Conservation (phyloP, 2,329 filamentous ascomycete species). For the Thermoascus crustaceus region DNA sequence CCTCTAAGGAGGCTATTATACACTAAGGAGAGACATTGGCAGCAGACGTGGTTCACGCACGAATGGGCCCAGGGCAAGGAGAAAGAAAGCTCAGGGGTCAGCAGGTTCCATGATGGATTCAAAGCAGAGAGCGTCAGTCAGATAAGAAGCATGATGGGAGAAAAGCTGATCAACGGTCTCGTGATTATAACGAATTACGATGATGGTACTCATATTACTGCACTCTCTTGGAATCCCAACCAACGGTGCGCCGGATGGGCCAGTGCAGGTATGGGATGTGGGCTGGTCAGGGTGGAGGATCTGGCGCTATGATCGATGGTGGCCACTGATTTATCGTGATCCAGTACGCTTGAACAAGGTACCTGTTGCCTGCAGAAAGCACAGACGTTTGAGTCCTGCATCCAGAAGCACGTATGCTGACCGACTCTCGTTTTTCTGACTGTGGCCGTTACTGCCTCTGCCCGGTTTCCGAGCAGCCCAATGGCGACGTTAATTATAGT, state of each 20-base stretch:
- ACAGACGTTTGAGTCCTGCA: too few species aligned
- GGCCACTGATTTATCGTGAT: background rate
- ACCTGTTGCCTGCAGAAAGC: too few species aligned
- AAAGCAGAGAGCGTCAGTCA: slow-evolving; percentile 30
- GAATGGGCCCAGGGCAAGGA: slow-evolving; percentile 41
- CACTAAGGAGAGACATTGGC: slow-evolving; percentile 43
- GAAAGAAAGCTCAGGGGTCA: slow-evolving; percentile 23
- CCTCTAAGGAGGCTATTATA: slow-evolving; percentile 44
- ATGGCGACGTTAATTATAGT: too few species aligned
- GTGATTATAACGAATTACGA: slow-evolving; percentile 47
- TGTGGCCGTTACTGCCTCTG: too few species aligned
- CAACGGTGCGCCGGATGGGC: slow-evolving; percentile 58
- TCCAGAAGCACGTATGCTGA: too few species aligned
- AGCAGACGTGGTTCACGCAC: slow-evolving; percentile 51
- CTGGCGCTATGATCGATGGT: slow-evolving; percentile 38
- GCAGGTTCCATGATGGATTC: slow-evolving; percentile 39
- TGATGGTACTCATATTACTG: slow-evolving; percentile 54
- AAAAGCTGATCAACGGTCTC: slow-evolving; percentile 25
- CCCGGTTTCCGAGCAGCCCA: too few species aligned
- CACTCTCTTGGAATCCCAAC: slow-evolving; percentile 62
- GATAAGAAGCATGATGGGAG: slow-evolving; percentile 21
- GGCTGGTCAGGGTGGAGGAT: slow-evolving; percentile 59
- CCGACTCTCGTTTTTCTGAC: too few species aligned
- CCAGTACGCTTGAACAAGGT: background rate
- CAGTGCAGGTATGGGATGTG: slow-evolving; percentile 58